A percentile compares a stretch with the other conserved stretches of the same genome.
These are phyloP conservation scores for Evernia prunastri DNA, from an alignment of 495 filamentous ascomycete genomes.

Conservation along the genomic window DNA sequence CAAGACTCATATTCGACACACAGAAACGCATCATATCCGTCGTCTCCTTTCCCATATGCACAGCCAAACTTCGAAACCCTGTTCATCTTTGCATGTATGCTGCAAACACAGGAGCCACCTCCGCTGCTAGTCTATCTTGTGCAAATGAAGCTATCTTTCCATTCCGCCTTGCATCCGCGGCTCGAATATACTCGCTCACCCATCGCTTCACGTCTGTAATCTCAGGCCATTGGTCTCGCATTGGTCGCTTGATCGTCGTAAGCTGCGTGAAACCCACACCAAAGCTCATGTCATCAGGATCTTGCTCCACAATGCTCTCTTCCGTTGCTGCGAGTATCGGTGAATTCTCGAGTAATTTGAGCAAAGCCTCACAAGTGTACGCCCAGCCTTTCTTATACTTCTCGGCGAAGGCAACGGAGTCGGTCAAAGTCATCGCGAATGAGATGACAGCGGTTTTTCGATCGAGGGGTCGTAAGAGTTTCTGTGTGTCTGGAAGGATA, in stretches of 20 bases:
- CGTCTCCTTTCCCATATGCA: background rate
- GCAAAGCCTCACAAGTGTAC: slow-evolving; percentile 74
- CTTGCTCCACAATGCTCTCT: slow-evolving; percentile 71
- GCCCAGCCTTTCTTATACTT: slow-evolving; percentile 81
- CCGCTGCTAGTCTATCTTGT: slow-evolving; percentile 50
- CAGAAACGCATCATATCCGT: background rate
- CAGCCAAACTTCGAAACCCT: background rate
- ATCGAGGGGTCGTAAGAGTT: slow-evolving; percentile 76
- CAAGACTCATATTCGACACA: slow-evolving; percentile 3
- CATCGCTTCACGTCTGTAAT: slow-evolving; percentile 71
- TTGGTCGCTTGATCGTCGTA: slow-evolving; percentile 69
- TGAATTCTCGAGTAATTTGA: slow-evolving; percentile 82
- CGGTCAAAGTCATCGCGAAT: slow-evolving; percentile 80
- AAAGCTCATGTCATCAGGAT: slow-evolving; percentile 90
- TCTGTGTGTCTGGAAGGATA: slow-evolving; percentile 80
- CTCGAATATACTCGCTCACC: slow-evolving; percentile 66
- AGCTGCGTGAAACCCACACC: slow-evolving; percentile 88
- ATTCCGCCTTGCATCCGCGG: slow-evolving; percentile 48
- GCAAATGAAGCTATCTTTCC: slow-evolving; percentile 53
- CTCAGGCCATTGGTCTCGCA: slow-evolving; percentile 73
- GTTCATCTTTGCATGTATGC: slow-evolving; percentile 46
- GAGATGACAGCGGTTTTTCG: slow-evolving; percentile 92
- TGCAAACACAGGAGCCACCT: slow-evolving; percentile 48
- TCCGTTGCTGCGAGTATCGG: slow-evolving; percentile 66
- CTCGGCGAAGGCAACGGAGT: slow-evolving; percentile 70